Evolutionary conservation across 805 yeast species (phyloP).

Genomic region (Ogataea ramenticola): DNA sequence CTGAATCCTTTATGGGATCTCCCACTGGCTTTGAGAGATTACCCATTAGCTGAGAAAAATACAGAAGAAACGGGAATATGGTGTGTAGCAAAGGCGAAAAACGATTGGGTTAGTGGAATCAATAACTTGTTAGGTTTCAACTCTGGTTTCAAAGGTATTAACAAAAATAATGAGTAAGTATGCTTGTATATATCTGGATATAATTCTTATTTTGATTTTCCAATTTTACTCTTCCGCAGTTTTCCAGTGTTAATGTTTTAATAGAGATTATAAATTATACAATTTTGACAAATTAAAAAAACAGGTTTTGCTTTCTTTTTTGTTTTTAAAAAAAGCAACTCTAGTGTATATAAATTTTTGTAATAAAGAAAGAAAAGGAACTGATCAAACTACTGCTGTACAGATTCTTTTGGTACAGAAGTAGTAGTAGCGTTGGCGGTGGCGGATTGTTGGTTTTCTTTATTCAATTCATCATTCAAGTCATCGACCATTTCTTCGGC

Average conservation of each 20-base stretch:
- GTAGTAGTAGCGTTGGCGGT: neutral
- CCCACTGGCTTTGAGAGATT: slow-evolving; percentile 22
- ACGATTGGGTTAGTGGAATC: slow-evolving; percentile 89
- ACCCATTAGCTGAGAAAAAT: slow-evolving; percentile 18
- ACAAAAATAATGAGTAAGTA: slow-evolving; percentile 1
- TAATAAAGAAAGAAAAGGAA: too few species aligned
- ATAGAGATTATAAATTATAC: too few species aligned
- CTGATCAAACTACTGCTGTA: too few species aligned
- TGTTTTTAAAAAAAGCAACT: too few species aligned
- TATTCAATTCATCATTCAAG: slow-evolving; percentile 14
- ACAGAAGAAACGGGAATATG: slow-evolving; percentile 49
- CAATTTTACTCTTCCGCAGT: too few species aligned
- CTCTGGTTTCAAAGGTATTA: slow-evolving; percentile 57
- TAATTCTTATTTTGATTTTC: too few species aligned
- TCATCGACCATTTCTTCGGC: slow-evolving; percentile 23
- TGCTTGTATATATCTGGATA: too few species aligned
- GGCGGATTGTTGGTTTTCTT: slow-evolving; percentile 6
- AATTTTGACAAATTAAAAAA: too few species aligned
- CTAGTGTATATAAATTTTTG: too few species aligned
- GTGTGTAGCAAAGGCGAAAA: slow-evolving; percentile 77
- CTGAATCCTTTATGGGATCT: slow-evolving; percentile 42
- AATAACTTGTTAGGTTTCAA: slow-evolving; percentile 87
- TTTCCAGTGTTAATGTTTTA: too few species aligned
- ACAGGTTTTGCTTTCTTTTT: too few species aligned
- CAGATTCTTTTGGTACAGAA: neutral